A percentile compares a stretch with the other conserved stretches of the same genome.
These are phyloP conservation scores for Phytophthora kernoviae DNA, from an alignment of 352 stramenopile genomes.

Conservation along the genomic window DNA sequence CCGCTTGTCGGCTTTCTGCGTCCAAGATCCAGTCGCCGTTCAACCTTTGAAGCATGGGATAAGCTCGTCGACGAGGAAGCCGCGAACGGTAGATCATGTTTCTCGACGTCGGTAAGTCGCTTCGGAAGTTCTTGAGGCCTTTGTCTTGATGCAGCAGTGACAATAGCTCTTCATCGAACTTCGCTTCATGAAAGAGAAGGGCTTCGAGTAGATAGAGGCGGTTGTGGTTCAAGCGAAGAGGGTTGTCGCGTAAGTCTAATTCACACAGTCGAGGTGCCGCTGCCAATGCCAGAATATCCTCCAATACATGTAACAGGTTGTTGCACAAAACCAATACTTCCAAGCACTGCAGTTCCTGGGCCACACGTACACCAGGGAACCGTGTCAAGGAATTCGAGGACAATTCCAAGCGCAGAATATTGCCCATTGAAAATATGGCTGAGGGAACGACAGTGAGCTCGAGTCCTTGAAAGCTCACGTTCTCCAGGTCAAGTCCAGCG, in stretches of 20 bases:
- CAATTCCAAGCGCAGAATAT: constrained; percentile 59
- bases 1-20: constrained; percentile 49
- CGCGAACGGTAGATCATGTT: constrained; percentile 40
- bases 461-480: constrained; percentile 40
- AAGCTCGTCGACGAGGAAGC: constrained; percentile 55
- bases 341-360: constrained; percentile 43
- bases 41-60: constrained; percentile 68
- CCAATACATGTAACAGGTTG: constrained; percentile 67
- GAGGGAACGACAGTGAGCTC: constrained; percentile 43
- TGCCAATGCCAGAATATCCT: constrained; percentile 67
- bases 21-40: constrained; percentile 72
- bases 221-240: constrained; percentile 64
- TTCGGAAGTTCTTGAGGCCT: constrained; percentile 30
- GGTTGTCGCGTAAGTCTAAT: constrained; percentile 61
- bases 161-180: constrained; percentile 42
- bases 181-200: constrained; percentile 40
- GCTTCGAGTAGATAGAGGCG: constrained; percentile 74
- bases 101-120: background rate
- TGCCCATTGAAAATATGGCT: constrained; percentile 57
- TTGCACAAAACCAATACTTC: constrained; percentile 55
- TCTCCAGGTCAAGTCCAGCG: constrained; percentile 38
- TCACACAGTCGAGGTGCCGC: constrained; percentile 49
- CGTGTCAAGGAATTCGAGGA: constrained; percentile 64
- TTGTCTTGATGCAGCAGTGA: constrained; percentile 45
- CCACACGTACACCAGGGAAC: constrained; percentile 56